These are phyloP conservation scores for Eimeria acervulina DNA, from an alignment of 169 alveolate species.

Conservation along the genomic window DNA sequence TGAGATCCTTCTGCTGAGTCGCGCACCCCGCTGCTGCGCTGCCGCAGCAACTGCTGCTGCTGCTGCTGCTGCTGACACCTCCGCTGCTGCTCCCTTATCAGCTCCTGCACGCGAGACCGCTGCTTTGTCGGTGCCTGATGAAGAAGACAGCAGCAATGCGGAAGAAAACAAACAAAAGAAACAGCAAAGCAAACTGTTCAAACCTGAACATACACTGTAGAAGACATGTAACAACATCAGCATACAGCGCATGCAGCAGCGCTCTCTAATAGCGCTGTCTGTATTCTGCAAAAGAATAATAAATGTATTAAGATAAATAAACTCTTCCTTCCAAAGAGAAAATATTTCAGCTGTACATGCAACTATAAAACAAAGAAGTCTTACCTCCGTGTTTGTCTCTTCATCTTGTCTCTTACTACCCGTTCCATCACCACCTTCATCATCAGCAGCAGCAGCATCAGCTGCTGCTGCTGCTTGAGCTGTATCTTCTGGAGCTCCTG, in stretches of 20 bases:
- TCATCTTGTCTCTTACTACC: background rate
- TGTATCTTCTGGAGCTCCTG: background rate
- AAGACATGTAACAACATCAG: too few relatives aligned
- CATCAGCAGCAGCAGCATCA: background rate
- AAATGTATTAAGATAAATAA: too few relatives aligned
- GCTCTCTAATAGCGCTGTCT: too few relatives aligned
- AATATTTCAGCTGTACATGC: too few relatives aligned
- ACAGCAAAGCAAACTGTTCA: background rate
- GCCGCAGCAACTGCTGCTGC: slow-evolving; percentile 61
- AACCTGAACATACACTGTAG: background rate
- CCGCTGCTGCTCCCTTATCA: slow-evolving; percentile 55
- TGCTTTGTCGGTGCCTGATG: background rate
- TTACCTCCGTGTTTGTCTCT: background rate
- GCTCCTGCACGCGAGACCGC: slow-evolving; percentile 57
- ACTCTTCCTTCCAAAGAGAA: too few relatives aligned
- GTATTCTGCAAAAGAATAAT: too few relatives aligned
- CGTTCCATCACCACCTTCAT: background rate
- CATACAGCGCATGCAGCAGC: too few relatives aligned
- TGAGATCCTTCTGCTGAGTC: background rate
- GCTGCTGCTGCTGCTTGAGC: background rate
- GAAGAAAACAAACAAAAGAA: background rate
- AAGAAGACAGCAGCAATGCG: too few relatives aligned
- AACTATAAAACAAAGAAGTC: background rate
- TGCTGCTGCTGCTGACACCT: slow-evolving; percentile 51
- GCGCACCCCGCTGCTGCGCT: slow-evolving; percentile 11